Evolutionary conservation across 805 yeast genomes (phyloP).

Genomic region (Wickerhamomyces alni): DNA sequence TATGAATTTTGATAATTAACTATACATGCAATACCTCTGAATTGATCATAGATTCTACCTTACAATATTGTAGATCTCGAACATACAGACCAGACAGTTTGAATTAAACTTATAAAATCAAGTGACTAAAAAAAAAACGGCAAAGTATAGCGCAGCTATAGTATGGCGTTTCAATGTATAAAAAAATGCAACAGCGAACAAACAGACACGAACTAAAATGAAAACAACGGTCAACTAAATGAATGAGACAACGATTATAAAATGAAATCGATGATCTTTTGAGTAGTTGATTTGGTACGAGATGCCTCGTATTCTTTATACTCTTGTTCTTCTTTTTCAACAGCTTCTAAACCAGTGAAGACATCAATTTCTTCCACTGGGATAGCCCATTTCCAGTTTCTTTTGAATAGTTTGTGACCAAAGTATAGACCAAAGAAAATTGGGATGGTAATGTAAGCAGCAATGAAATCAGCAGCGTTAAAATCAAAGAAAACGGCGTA

Average conservation of each 20-base stretch:
- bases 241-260: constrained; percentile 7
- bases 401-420: constrained; percentile 49
- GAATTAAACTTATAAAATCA: no score
- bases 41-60: no score
- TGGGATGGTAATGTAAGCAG: constrained; percentile 67
- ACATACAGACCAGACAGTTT: no score
- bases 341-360: constrained; percentile 50
- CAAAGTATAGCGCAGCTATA: no score
- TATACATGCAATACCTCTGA: no score
- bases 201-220: no score
- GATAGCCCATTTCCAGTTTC: constrained; percentile 38
- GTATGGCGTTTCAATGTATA: no score
- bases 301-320: constrained; percentile 8
- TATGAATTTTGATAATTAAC: no score
- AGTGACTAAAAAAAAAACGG: no score
- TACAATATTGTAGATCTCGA: no score
- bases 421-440: constrained; percentile 45
- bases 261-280: constrained; percentile 18
- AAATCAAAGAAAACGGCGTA: constrained; percentile 52
- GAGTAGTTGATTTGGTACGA: constrained; percentile 8
- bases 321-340: constrained; percentile 35
- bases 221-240: no score
- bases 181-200: no score
- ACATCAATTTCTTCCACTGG: constrained; percentile 58
- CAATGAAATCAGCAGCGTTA: constrained; percentile 47